A percentile compares a stretch with the other conserved stretches of the same genome.
phyloP scores from a whole-genome alignment of 2,329 filamentous ascomycete species.

The Coniella vitis region DNA sequence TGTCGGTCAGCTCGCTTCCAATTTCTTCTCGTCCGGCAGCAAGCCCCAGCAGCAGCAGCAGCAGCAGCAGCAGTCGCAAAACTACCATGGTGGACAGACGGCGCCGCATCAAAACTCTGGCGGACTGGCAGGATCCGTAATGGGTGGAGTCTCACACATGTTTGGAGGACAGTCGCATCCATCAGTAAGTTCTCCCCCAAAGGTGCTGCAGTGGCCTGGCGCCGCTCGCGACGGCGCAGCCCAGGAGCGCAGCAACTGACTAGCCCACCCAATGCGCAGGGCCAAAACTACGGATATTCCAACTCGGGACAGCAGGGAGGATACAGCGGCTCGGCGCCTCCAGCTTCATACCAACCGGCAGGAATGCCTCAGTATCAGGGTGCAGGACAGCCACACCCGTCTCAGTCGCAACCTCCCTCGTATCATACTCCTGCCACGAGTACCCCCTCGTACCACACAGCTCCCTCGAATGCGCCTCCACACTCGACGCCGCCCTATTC shows the following conservation, averaged over 20 bases:
- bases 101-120: slow-evolving; percentile 31
- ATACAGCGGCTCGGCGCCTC: slow-evolving; percentile 58
- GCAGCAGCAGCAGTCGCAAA: slow-evolving; percentile 27
- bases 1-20: slow-evolving; percentile 50
- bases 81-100: slow-evolving; percentile 42
- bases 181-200: slow-evolving; percentile 36
- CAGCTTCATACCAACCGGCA: slow-evolving; percentile 47
- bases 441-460: slow-evolving; percentile 18
- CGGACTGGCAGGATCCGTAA: slow-evolving; percentile 43
- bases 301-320: slow-evolving; percentile 45
- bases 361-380: slow-evolving; percentile 20
- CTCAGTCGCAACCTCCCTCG: slow-evolving; percentile 9
- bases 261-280: neutral
- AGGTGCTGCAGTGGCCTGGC: too few species aligned
- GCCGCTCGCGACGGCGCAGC: neutral
- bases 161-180: slow-evolving; percentile 42
- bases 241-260: neutral
- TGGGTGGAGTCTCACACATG: slow-evolving; percentile 47
- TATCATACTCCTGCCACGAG: slow-evolving; percentile 15
- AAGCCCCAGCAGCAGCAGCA: slow-evolving; percentile 35
- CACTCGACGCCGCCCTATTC: slow-evolving; percentile 22
- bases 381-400: slow-evolving; percentile 24
- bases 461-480: slow-evolving; percentile 14
- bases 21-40: slow-evolving; percentile 42
- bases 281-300: slow-evolving; percentile 57